Base-by-base conservation (phyloP, 2,329 filamentous ascomycete species). In the Seiridium cupressi region DNA sequence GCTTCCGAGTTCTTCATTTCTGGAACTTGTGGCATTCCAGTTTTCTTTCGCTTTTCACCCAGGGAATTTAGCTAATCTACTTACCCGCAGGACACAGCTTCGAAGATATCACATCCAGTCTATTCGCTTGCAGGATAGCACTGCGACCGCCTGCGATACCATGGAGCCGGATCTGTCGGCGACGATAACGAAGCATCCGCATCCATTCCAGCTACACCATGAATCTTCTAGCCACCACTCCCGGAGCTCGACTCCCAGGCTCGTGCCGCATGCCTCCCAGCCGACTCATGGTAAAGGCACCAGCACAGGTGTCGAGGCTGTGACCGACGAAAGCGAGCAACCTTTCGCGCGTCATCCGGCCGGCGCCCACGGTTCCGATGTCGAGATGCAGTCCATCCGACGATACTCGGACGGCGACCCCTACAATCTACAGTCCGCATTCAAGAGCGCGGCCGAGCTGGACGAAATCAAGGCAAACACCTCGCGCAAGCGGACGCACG, bases 371-470 rank as follows among this genome's bases (percentile, higher is more conserved):
- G 64, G 69, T 26, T 73, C 70, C 26, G 82, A 85, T 56, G 75
- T 84, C 49, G 84, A 86, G 71, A 71, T 69, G 46, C 71, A 73
- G 57, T 58, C 63, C 35, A 65, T 54, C 53, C 57, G 61, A 44
- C 69, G 70, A 68, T 85, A 81, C 26, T 74, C 76, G 34, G 86
- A 88, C 65, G 89, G 86, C 69, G 94, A 98, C 68, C 94, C 94
- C 0, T 95, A 92, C 75, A 86, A 88, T 58, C 87, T 98, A 3
- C 87, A 90, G 1, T 84, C 85, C 2, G 87, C 86, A 58, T 85
- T 95, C 73, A 98, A 97, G 78, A 87, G 89, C 26, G 80, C 87
- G 36, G 84, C 83, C 18, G 91, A 97, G 72, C 86, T 97, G 64
- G 84, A 88, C 42, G 81, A 85, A 67, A 94, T 96, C 73, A 86